Evolutionary conservation across 306 rosid genomes (phyloP).

Genomic region (Fragaria ananassa): DNA sequence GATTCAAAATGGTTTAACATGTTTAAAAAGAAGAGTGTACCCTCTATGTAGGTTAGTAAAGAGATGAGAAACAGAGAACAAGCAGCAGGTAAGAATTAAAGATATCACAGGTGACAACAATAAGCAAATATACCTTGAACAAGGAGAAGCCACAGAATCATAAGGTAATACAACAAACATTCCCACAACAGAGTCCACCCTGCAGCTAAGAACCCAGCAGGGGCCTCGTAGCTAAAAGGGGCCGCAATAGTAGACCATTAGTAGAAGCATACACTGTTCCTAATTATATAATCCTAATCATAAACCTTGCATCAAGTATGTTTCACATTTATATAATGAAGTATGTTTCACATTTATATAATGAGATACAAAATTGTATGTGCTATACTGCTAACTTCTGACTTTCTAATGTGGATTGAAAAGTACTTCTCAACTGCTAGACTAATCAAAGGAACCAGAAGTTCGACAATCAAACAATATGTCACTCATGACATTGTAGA

Average conservation of each 20-base stretch:
- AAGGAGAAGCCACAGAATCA: neutral
- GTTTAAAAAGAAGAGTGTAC: neutral
- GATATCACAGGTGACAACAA: neutral
- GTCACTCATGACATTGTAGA: neutral
- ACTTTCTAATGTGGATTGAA: neutral
- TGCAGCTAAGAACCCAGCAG: neutral
- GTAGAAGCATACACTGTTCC: neutral
- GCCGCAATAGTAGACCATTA: neutral
- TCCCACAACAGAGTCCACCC: neutral
- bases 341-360: neutral
- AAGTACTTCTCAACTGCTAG: neutral
- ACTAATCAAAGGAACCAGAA: neutral
- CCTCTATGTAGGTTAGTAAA: neutral
- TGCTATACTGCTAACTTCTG: neutral
- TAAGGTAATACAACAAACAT: neutral
- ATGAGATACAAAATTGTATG: neutral
- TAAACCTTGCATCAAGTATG: neutral
- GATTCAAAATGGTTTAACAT: neutral
- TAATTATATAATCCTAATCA: neutral
- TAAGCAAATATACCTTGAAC: neutral
- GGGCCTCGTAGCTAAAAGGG: neutral
- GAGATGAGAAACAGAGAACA: neutral
- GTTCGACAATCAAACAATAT: neutral
- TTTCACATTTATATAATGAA: neutral
- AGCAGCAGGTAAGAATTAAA: neutral